Conservation (phyloP, 225 moss, liverwort and hornwort species). For the Straminergon stramineum region DNA sequence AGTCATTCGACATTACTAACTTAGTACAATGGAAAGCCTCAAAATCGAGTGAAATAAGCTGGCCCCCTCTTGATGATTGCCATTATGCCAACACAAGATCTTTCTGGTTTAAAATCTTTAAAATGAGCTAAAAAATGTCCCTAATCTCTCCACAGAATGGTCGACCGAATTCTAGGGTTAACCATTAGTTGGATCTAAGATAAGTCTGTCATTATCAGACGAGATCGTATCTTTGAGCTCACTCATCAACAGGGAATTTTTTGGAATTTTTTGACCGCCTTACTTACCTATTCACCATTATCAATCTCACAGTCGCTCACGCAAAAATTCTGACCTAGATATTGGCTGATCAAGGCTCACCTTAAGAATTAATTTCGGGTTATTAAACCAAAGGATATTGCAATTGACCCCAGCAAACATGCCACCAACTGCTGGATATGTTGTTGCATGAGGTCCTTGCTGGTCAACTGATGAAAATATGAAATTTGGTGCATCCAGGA, state of each 20-base stretch:
- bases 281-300: background rate
- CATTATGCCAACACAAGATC: background rate
- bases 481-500: background rate
- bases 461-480: background rate
- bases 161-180: background rate
- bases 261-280: background rate
- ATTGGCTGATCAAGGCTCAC: background rate
- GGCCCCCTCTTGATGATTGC: background rate
- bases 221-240: background rate
- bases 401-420: background rate
- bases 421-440: background rate
- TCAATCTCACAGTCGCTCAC: background rate
- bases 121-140: background rate
- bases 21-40: background rate
- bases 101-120: background rate
- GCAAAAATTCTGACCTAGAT: background rate
- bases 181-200: background rate
- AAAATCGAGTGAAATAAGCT: background rate
- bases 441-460: background rate
- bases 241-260: background rate
- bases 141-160: background rate
- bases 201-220: background rate
- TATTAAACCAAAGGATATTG: background rate
- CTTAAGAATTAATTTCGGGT: background rate
- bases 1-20: background rate